phyloP scores from a whole-genome alignment of 768 basidiomycete genomes.

The Boletus rex-veris region DNA sequence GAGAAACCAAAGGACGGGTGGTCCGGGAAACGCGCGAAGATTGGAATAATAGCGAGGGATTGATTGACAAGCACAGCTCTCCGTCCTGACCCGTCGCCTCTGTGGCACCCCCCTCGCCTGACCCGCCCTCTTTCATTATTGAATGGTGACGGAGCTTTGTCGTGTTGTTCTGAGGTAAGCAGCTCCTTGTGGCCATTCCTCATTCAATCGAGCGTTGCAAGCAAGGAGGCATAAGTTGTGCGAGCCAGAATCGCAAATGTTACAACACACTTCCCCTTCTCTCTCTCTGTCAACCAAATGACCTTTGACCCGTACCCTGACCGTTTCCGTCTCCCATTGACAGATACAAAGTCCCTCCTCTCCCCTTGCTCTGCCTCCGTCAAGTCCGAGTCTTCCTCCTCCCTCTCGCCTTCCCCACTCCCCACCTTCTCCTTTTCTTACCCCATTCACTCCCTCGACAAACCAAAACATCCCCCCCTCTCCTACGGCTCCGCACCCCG shows the following conservation, averaged over 20 bases:
- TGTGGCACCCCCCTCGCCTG: too few relatives aligned
- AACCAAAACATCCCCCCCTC: neutral
- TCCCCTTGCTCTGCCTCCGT: constrained; percentile 14
- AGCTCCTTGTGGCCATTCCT: too few relatives aligned
- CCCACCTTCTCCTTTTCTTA: constrained; percentile 24
- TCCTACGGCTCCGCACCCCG: neutral
- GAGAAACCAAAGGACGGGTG: neutral
- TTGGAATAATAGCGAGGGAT: neutral
- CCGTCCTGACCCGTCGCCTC: neutral
- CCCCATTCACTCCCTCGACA: constrained; percentile 7
- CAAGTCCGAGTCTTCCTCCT: constrained; percentile 29
- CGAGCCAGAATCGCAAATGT: neutral
- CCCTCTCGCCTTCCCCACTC: constrained; percentile 20
- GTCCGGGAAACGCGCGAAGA: constrained; percentile 1
- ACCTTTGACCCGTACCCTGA: constrained; percentile 25
- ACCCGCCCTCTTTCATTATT: too few relatives aligned
- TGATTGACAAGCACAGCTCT: constrained; percentile 3
- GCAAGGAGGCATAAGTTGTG: constrained; percentile 10
- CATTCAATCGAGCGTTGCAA: neutral
- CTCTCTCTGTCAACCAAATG: constrained; percentile 9
- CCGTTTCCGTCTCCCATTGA: constrained; percentile 9
- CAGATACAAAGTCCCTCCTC: constrained; percentile 4
- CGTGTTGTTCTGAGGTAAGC: constrained; percentile 1
- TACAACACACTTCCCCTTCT: neutral
- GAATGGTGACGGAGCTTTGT: neutral